phyloP scores from a whole-genome alignment of 495 filamentous ascomycete species.

The Platismatia glauca region DNA sequence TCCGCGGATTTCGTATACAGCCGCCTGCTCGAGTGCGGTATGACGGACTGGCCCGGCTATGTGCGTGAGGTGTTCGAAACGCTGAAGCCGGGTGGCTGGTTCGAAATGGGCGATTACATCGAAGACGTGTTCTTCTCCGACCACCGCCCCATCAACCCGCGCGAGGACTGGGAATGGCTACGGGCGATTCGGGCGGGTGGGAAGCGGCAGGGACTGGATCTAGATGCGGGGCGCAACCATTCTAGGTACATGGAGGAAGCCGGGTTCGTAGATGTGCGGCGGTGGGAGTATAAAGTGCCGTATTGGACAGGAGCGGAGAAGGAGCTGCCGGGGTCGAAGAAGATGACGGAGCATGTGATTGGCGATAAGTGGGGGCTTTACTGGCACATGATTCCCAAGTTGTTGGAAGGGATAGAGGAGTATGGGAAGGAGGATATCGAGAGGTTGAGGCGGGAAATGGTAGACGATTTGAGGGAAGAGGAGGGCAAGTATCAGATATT shows the following conservation, averaged over 20 bases:
- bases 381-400: neutral
- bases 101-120: constrained; percentile 22
- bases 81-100: constrained; percentile 20
- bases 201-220: neutral
- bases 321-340: constrained; percentile 58
- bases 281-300: constrained; percentile 77
- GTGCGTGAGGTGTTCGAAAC: neutral
- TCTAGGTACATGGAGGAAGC: constrained; percentile 24
- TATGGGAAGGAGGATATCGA: neutral
- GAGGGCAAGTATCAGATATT: constrained; percentile 3
- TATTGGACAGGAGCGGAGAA: constrained; percentile 56
- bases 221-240: constrained; percentile 2
- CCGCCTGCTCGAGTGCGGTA: constrained; percentile 13
- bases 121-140: constrained; percentile 17
- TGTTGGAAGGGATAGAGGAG: neutral
- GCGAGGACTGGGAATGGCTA: constrained; percentile 14
- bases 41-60: constrained; percentile 16
- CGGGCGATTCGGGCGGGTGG: constrained; percentile 5
- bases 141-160: neutral
- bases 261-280: constrained; percentile 56
- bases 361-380: neutral
- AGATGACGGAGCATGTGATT: constrained; percentile 35
- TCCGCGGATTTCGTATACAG: constrained; percentile 12
- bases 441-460: constrained; percentile 22
- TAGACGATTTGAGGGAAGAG: neutral